Evolutionary conservation across 805 yeast species (phyloP).

Genomic region (Geotrichum ghanense): DNA sequence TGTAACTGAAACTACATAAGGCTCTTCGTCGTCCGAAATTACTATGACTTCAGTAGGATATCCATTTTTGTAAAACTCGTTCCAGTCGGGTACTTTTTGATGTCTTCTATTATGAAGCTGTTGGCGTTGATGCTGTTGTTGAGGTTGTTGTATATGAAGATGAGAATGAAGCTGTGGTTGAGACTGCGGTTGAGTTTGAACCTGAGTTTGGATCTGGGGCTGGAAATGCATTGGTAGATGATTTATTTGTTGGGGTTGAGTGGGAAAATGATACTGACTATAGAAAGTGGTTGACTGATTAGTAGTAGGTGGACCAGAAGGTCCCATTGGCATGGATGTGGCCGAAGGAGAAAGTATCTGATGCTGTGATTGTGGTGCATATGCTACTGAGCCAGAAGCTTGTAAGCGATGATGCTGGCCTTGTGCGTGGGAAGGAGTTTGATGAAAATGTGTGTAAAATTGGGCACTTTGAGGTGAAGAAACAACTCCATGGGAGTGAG

Average conservation of each 20-base stretch:
- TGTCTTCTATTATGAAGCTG: not conserved
- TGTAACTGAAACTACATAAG: not conserved
- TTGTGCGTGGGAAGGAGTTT: not conserved
- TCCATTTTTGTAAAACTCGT: constrained; percentile 1
- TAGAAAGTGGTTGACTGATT: not conserved
- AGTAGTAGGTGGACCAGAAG: not conserved
- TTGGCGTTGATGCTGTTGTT: not conserved
- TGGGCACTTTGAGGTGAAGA: constrained; percentile 6
- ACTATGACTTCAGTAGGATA: constrained; percentile 1
- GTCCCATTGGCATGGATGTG: constrained; percentile 2
- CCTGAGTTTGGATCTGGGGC: not conserved
- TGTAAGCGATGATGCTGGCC: constrained; percentile 22
- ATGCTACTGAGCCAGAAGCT: constrained; percentile 37
- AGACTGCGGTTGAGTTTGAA: not conserved
- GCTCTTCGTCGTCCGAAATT: constrained; percentile 3
- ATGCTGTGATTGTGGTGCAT: constrained; percentile 74
- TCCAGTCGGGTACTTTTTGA: not conserved
- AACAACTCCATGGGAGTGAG: constrained; percentile 5
- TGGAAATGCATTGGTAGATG: not conserved
- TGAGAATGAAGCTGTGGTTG: not conserved
- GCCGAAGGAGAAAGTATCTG: constrained; percentile 15
- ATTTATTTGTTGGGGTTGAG: not conserved
- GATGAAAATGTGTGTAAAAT: constrained; percentile 2
- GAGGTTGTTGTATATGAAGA: not conserved
- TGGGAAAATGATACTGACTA: not conserved